Evolutionary conservation across 1,284 basidiomycete species (phyloP).

Genomic region (Sporisorium exsertum): DNA sequence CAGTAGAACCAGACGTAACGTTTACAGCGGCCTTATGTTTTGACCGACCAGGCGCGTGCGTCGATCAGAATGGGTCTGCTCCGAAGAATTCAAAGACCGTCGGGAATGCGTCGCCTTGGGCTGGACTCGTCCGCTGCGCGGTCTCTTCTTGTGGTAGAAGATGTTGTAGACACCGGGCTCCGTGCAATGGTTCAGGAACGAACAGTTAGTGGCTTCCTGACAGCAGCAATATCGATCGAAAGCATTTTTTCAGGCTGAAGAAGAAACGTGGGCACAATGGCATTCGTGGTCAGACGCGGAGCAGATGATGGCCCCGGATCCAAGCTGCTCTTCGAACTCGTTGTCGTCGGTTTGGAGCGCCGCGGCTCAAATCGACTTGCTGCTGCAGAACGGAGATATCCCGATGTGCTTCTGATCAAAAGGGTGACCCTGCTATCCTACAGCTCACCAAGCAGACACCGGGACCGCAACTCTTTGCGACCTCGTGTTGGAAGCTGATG

Average conservation of each 20-base stretch:
- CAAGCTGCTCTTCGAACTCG: not conserved
- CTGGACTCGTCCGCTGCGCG: not conserved
- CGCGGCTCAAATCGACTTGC: not conserved
- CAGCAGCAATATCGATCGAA: not conserved
- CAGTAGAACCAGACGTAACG: no score
- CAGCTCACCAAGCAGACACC: no score
- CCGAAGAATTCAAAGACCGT: constrained; percentile 23
- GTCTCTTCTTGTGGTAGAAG: not conserved
- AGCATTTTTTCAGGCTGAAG: not conserved
- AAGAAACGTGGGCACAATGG: not conserved
- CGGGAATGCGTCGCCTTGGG: constrained; percentile 11
- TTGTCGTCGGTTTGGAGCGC: no score
- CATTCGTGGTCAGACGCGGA: no score
- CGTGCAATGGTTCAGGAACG: not conserved
- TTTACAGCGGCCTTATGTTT: no score
- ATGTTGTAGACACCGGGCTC: not conserved
- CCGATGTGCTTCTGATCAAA: no score
- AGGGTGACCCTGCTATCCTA: no score
- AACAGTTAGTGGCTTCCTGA: not conserved
- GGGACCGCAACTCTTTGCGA: not conserved
- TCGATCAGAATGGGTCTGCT: constrained; percentile 1
- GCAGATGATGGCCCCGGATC: not conserved
- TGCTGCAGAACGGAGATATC: no score
- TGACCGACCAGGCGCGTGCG: constrained; percentile 1
- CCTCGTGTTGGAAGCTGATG: not conserved